Conservation (phyloP, 495 filamentous ascomycete genomes). For the Cercophora newfieldiana region DNA sequence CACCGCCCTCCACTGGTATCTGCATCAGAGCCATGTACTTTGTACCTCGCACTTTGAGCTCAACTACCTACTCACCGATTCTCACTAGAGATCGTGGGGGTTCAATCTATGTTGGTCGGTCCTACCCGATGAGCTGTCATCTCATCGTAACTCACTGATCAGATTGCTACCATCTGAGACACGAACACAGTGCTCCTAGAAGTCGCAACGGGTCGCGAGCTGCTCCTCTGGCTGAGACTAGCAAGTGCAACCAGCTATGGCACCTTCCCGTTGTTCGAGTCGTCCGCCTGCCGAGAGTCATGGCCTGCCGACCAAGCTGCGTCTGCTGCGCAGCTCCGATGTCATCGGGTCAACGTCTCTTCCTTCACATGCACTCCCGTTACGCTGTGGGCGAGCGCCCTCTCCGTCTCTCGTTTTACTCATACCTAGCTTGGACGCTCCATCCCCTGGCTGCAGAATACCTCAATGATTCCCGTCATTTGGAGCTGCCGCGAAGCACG, state of each 20-base stretch:
- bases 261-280: not conserved
- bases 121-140: not conserved
- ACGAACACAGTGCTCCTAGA: no score
- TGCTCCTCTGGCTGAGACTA: not conserved
- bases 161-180: no score
- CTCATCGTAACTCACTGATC: not conserved
- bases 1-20: not conserved
- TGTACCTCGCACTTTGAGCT: not conserved
- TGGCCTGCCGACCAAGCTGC: conserved; percentile 6
- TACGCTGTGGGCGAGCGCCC: conserved; percentile 11
- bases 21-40: not conserved
- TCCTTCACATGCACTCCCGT: not conserved
- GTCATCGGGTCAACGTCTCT: not conserved
- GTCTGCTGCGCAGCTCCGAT: conserved; percentile 1
- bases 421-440: conserved; percentile 6
- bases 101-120: not conserved
- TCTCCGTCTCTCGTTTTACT: conserved; percentile 13
- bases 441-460: not conserved
- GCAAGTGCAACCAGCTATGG: not conserved
- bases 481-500: not conserved
- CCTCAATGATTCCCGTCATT: not conserved
- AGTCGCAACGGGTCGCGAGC: not conserved
- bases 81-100: not conserved
- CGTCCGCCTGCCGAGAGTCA: conserved; percentile 5
- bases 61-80: not conserved